Base-by-base conservation (phyloP, 768 basidiomycete species). In the Candolleomyces aberdarensis region DNA sequence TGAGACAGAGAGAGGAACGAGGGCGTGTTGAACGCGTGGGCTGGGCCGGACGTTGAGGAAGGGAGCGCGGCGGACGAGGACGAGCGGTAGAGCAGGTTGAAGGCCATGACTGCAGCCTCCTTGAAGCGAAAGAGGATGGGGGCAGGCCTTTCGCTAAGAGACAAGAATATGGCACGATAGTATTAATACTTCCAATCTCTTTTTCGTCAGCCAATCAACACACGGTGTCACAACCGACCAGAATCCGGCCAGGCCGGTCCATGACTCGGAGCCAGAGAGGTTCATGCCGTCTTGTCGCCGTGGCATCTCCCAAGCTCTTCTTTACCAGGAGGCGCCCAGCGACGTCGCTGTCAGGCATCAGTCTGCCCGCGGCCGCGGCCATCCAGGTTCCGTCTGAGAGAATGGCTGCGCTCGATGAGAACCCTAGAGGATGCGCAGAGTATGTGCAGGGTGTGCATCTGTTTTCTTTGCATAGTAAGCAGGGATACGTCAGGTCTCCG, bases 11-110 rank as follows among this genome's bases (percentile, higher is more conserved):
- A 63, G 56, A 84, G 66, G 65, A 84, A 76, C 8, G 83, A 77
- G 22, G 82, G 72, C n/a, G 81, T 65, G 15, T 82, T 81, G 63
- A 84, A 73, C 56, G 76, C 74, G 62, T 81, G 76, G 57, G 81
- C 71, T 48, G 79, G 72, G 17, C 73, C 65, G 9, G 75, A 70
- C 2, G 78, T 79, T 10, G 78, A 80, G 61, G 83, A 80, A 19
- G 86, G 76, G 48, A 79, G 64, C 8, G 74, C 70, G 26, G 75
- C 76, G 49, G 74, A 69, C 3, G 36, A 36, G 8, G 72, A 61
- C n/a, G 79, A 79, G 57, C 74, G 69, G 63, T 76, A 72, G 66
- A 73, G 72, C 69, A 62, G 26, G 20, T 70, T 70, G 64, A 69
- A 67, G 39, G 70, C 68, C 77, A 77, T 78, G 54, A 36, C 49